phyloP scores from a whole-genome alignment of 163 green algal species.

The Scenedesmus sp. region DNA sequence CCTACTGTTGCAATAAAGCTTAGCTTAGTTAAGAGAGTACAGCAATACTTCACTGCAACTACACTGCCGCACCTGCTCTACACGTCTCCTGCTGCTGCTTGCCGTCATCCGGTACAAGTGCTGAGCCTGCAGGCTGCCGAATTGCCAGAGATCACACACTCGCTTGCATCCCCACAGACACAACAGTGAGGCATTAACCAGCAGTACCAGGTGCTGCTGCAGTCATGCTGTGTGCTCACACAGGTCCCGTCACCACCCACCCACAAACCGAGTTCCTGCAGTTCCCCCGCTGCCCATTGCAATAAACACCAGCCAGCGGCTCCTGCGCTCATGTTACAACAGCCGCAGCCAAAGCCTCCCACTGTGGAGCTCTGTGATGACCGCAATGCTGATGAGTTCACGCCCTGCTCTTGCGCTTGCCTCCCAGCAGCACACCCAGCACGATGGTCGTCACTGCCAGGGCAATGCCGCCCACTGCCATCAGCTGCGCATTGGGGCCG shows the following conservation, averaged over 20 bases:
- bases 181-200: background rate
- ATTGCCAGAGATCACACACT: background rate
- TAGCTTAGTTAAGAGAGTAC: background rate
- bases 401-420: conserved; percentile 3
- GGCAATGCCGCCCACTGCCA: background rate
- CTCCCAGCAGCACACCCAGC: conserved; percentile 4
- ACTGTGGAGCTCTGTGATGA: background rate
- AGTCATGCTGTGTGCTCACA: background rate
- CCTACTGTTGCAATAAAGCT: too few relatives aligned
- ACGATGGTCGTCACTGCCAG: background rate
- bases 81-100: background rate
- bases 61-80: background rate
- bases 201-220: background rate
- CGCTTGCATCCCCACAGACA: background rate
- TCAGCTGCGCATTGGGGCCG: conserved; percentile 4
- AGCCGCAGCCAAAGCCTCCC: too few relatives aligned
- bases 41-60: background rate
- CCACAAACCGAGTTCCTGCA: too few relatives aligned
- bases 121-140: background rate
- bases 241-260: too few relatives aligned
- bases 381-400: background rate
- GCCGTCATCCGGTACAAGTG: background rate
- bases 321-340: too few relatives aligned
- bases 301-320: too few relatives aligned
- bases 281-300: background rate